Evolutionary conservation across 2,329 filamentous ascomycete genomes (phyloP).

Genomic region (Nemania sp.): DNA sequence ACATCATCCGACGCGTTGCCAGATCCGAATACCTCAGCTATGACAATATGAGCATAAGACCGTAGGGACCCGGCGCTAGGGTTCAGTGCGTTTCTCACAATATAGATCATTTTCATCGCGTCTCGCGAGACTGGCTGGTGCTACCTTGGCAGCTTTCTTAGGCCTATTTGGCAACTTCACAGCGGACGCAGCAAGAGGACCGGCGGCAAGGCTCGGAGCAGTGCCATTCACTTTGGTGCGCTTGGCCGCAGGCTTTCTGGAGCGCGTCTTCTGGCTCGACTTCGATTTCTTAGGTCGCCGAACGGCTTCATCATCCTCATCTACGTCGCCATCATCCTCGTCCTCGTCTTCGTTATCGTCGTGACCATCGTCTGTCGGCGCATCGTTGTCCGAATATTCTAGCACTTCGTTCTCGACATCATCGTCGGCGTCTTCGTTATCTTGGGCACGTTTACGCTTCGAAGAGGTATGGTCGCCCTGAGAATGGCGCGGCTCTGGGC

Average conservation of each 20-base stretch:
- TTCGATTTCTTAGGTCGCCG: conserved; percentile 44
- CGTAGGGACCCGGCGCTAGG: background rate
- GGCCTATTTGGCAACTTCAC: conserved; percentile 53
- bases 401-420: conserved; percentile 49
- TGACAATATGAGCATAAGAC: conserved; percentile 23
- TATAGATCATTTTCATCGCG: conserved; percentile 59
- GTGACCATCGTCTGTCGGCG: conserved; percentile 46
- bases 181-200: conserved; percentile 43
- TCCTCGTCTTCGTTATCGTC: conserved; percentile 42
- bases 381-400: conserved; percentile 44
- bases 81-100: conserved; percentile 45
- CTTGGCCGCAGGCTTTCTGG: conserved; percentile 63
- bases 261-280: conserved; percentile 48
- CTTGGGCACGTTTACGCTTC: conserved; percentile 60
- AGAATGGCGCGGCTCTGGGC: conserved; percentile 49
- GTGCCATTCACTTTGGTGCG: conserved; percentile 66
- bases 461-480: conserved; percentile 43
- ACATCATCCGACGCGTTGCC: conserved; percentile 60
- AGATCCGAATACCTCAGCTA: conserved; percentile 66
- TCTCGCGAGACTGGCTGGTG: conserved; percentile 53
- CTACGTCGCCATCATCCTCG: conserved; percentile 47
- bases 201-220: conserved; percentile 42
- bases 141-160: conserved; percentile 59
- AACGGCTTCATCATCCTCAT: conserved; percentile 51
- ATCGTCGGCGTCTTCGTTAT: conserved; percentile 29